Evolutionary conservation across 106 monocot genomes (phyloP).

Genomic region (Triglochin maritima): DNA sequence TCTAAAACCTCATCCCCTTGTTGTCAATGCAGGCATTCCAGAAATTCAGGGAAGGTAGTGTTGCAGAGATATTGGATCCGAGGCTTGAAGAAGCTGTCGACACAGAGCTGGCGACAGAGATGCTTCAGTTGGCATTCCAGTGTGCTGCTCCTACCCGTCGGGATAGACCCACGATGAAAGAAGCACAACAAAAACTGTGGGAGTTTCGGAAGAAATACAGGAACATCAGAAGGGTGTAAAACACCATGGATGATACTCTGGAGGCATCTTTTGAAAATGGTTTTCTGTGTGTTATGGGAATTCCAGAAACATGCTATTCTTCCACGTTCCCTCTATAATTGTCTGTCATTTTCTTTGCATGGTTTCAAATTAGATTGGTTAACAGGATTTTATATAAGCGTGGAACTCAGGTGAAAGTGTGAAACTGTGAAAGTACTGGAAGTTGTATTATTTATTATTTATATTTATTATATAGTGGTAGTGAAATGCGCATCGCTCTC

Average conservation of each 20-base stretch:
- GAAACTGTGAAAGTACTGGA: too few species aligned
- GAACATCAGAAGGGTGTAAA: slow-evolving; percentile 14
- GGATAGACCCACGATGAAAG: slow-evolving; percentile 67
- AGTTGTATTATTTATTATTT: too few species aligned
- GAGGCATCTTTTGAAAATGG: too few species aligned
- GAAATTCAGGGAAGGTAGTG: slow-evolving; percentile 37
- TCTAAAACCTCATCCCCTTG: slow-evolving; percentile 21
- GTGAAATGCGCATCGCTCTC: too few species aligned
- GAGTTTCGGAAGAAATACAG: slow-evolving; percentile 67
- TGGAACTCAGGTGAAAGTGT: too few species aligned
- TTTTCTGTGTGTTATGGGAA: too few species aligned
- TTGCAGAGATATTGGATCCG: slow-evolving; percentile 29
- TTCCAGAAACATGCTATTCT: too few species aligned
- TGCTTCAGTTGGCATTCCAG: slow-evolving; percentile 60
- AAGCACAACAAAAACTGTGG: slow-evolving; percentile 63
- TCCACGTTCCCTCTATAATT: too few species aligned
- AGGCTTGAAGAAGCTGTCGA: slow-evolving; percentile 36
- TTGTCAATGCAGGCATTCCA: slow-evolving; percentile 41
- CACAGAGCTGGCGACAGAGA: slow-evolving; percentile 23
- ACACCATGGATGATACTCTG: not conserved
- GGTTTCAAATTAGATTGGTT: too few species aligned
- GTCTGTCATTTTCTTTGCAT: too few species aligned
- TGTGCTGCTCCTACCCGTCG: slow-evolving; percentile 63
- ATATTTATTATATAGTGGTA: too few species aligned
- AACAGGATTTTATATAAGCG: too few species aligned